Base-by-base conservation (phyloP, 805 yeast species). In the Candida insectalens region DNA sequence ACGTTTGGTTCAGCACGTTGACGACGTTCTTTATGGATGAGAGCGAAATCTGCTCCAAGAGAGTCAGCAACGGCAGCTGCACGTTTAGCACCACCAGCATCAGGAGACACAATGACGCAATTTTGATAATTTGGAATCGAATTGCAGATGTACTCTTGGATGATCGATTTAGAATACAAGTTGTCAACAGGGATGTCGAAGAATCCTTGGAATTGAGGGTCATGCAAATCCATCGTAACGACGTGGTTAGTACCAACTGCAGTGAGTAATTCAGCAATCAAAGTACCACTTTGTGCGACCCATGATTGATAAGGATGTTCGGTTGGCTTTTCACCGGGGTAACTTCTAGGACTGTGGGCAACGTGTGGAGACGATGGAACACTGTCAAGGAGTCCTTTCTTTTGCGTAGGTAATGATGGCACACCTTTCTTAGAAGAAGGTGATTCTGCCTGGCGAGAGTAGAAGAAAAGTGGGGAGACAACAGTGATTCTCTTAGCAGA, bases 71-170 rank as follows among this genome's bases (percentile, higher is more conserved):
- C 71, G 1, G 89, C 80, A 1, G 95, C 83, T 21, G 98, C 96
- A 44, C 98, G 66, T 57, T 92, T 92, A 32, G 98, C 99, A 41
- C 99, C 99, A 51, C 99, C 99, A 16, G 96, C 92, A 59, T 92
- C 99, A 0, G 99, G 99, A 1, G 96, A 85, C 22, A 92, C 96
- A 46, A 92, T 76, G 6, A 92, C 95, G 27, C 89, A 82, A 27
- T 87, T 80, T 44, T 73, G 73, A 52, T 77, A 84, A 41, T 83
- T 59, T n/a, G 94, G 89, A 36, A 92, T 77, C 41, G 68, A 66
- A 38, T 79, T 77, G 16, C 74, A 66, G 39, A 92, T 87, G 58
- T 87, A 92, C 44, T 83, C 82, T 54, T 83, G 88, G 36, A 89
- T 63, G 37, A 92, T 64, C 2, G 96, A 96, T 52, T 82, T 80